A percentile compares a stretch with the other conserved stretches of the same genome.
Conservation (phyloP, 768 basidiomycete species). For the Strobilomyces dryophilus region DNA sequence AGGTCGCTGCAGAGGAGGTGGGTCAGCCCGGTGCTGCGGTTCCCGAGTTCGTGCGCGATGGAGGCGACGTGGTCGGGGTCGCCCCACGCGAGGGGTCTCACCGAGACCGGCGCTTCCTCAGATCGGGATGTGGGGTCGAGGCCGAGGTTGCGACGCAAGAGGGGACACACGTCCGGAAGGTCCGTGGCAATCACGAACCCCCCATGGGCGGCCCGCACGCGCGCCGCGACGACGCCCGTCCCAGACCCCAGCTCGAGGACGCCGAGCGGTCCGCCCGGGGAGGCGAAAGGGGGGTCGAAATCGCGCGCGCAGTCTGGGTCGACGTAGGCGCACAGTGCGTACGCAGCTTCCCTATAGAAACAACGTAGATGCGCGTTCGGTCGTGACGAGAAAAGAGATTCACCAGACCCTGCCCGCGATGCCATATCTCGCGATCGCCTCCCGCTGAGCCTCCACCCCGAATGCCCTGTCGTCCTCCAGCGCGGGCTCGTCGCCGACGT, state of each 20-base stretch:
- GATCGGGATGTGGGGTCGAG: neutral
- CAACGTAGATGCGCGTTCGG: conserved; percentile 41
- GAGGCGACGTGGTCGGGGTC: conserved; percentile 37
- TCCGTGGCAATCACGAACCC: conserved; percentile 58
- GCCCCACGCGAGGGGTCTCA: conserved; percentile 74
- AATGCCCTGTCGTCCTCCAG: conserved; percentile 15
- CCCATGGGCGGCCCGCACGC: conserved; percentile 18
- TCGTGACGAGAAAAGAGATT: conserved; percentile 13
- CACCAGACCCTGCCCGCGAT: conserved; percentile 88
- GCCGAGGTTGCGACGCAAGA: conserved; percentile 41
- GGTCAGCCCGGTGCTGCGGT: conserved; percentile 33
- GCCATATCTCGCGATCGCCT: conserved; percentile 67
- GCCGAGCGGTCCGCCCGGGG: conserved; percentile 19
- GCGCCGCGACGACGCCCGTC: conserved; percentile 55
- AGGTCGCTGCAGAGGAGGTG: conserved; percentile 84
- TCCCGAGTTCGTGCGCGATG: conserved; percentile 38
- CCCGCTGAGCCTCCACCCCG: conserved; percentile 39
- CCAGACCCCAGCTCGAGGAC: conserved; percentile 82
- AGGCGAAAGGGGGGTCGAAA: conserved; percentile 55
- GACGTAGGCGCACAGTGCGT: conserved; percentile 55
- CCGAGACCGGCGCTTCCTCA: conserved; percentile 28
- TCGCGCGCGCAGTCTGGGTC: conserved; percentile 29
- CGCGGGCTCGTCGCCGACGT: neutral
- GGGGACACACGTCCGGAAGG: conserved; percentile 65
- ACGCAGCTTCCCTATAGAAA: conserved; percentile 76